phyloP scores from a whole-genome alignment of 352 stramenopile species.

The Stramenopiles sp. region DNA sequence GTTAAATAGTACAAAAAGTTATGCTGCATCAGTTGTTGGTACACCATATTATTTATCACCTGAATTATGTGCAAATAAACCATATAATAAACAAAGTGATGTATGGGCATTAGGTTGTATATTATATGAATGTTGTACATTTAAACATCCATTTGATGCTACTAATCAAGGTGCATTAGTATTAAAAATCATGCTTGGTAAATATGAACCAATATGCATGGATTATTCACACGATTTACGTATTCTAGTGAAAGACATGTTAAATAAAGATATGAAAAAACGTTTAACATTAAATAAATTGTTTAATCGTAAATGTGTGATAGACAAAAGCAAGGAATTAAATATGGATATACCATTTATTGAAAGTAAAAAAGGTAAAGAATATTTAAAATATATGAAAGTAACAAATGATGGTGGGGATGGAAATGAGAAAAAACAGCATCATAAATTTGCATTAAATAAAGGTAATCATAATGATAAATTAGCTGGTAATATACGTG shows the following conservation, averaged over 20 bases:
- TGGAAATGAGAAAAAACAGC: too few relatives aligned
- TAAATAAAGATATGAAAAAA: not conserved
- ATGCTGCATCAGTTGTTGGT: slow-evolving; percentile 48
- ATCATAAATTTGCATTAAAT: too few relatives aligned
- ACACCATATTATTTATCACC: slow-evolving; percentile 64
- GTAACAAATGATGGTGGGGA: too few relatives aligned
- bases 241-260: not conserved
- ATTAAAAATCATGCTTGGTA: slow-evolving; percentile 57
- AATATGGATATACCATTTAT: too few relatives aligned
- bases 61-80: slow-evolving; percentile 55
- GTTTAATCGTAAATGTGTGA: not conserved
- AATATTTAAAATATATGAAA: too few relatives aligned
- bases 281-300: slow-evolving; percentile 1
- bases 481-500: not conserved
- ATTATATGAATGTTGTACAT: slow-evolving; percentile 58
- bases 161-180: slow-evolving; percentile 53
- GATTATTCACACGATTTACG: not conserved
- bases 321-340: too few relatives aligned
- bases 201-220: slow-evolving; percentile 33
- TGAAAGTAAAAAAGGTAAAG: too few relatives aligned
- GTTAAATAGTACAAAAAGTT: slow-evolving; percentile 40
- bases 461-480: too few relatives aligned
- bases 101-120: slow-evolving; percentile 67
- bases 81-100: slow-evolving; percentile 62
- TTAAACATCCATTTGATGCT: slow-evolving; percentile 63